These are phyloP conservation scores for Backusella morwellensis DNA, from an alignment of 192 early-diverging fungal genomes.

Conservation along the genomic window DNA sequence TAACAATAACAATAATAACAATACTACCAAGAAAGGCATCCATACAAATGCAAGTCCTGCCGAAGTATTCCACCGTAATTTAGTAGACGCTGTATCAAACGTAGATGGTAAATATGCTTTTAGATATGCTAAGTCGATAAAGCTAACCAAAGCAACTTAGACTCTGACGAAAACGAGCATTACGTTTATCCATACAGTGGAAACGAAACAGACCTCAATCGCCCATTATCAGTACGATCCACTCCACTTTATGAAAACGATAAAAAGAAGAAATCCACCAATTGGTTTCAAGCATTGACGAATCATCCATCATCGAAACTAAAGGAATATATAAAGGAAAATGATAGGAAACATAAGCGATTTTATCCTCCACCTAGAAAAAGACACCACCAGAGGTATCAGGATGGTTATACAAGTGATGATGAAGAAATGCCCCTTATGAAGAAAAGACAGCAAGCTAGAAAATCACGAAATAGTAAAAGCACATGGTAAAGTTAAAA, in stretches of 20 bases:
- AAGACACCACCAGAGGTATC: background rate
- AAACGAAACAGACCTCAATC: slow-evolving; percentile 3
- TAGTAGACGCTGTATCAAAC: slow-evolving; percentile 32
- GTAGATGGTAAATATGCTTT: slow-evolving; percentile 22
- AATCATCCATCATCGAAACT: background rate
- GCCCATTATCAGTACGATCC: slow-evolving; percentile 19
- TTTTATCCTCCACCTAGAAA: background rate
- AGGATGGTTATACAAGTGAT: slow-evolving; percentile 34
- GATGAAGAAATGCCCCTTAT: slow-evolving; percentile 30
- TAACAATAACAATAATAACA: background rate
- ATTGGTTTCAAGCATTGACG: slow-evolving; percentile 3
- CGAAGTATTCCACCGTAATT: slow-evolving; percentile 31
- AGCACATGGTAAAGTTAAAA: slow-evolving; percentile 17
- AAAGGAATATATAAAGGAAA: background rate
- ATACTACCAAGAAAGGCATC: background rate
- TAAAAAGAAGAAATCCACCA: background rate
- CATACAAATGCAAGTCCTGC: slow-evolving; percentile 23
- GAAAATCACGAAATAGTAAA: background rate
- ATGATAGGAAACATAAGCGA: background rate
- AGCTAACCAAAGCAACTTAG: slow-evolving; percentile 4
- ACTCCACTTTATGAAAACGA: background rate
- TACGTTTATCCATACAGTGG: slow-evolving; percentile 35
- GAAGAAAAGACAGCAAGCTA: background rate
- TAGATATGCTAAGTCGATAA: background rate
- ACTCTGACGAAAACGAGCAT: slow-evolving; percentile 37